A percentile compares a stretch with the other conserved stretches of the same genome.
Evolutionary conservation across 768 basidiomycete species (phyloP).

Genomic region (Kwoniella mangroviensis): DNA sequence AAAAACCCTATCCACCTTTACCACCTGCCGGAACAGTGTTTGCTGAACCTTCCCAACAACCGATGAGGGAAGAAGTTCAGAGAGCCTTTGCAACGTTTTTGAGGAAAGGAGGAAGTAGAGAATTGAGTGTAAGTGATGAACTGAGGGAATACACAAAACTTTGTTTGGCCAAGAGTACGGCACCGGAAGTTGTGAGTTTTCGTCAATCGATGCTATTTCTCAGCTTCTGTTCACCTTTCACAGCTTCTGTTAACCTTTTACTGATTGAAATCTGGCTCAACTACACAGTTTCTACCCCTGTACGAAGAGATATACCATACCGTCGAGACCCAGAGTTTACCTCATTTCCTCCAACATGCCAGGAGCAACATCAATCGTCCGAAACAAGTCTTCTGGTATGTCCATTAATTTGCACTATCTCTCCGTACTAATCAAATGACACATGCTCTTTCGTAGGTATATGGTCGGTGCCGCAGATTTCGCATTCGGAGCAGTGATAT

Average conservation of each 20-base stretch:
- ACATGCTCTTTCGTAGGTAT: slow-evolving; percentile 36
- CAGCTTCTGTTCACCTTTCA: no score
- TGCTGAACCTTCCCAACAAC: slow-evolving; percentile 37
- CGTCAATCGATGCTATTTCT: background rate
- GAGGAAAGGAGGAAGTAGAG: slow-evolving; percentile 40
- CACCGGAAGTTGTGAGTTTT: slow-evolving; percentile 49
- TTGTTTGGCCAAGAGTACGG: slow-evolving; percentile 42
- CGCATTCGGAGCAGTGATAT: slow-evolving; percentile 35
- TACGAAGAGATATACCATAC: slow-evolving; percentile 51
- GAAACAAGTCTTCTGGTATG: slow-evolving; percentile 53
- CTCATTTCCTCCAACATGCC: slow-evolving; percentile 44
- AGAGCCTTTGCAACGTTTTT: slow-evolving; percentile 52
- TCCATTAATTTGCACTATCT: background rate
- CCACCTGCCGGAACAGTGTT: slow-evolving; percentile 40
- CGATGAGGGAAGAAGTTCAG: slow-evolving; percentile 47
- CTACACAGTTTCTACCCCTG: slow-evolving; percentile 47
- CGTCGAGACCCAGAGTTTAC: slow-evolving; percentile 48
- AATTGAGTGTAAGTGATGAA: slow-evolving; percentile 49
- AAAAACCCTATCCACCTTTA: slow-evolving; percentile 24
- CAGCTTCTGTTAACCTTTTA: no score
- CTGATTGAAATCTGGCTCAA: no score
- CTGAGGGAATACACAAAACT: slow-evolving; percentile 36
- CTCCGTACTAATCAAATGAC: background rate
- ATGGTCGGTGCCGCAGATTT: slow-evolving; percentile 44
- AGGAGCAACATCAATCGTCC: slow-evolving; percentile 48